Evolutionary conservation across 2,329 filamentous ascomycete species (phyloP), one percentile per base, ranked within the genome.

Genomic region (Didymella segeticola): DNA sequence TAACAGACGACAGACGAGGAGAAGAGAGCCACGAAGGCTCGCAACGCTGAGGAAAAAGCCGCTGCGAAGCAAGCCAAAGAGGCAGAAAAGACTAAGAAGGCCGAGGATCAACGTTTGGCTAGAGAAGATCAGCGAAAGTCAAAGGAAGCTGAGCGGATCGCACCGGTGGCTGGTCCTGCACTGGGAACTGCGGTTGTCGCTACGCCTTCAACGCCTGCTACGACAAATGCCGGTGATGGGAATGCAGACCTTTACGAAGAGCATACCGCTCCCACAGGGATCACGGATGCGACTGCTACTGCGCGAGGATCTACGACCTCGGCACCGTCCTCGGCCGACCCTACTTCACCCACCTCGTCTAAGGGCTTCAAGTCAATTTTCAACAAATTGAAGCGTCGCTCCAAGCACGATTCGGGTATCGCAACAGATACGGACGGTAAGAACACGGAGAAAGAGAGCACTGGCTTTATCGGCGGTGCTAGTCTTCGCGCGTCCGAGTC

Each of bases 51-150:
- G 56, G 81, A 82, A 47, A 83, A 76, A 42, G 63, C 64, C 17
- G 67, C 70, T 5, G 70, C 64, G 11, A 74, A 67, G 43, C 62
- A 71, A 30, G 72, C 75, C 26, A 77, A 74, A 50, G 72, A 75
- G 31, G 66, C 75, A 2, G 78, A 78, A 45, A 80, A 82, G 64
- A 76, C 79, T 2, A 78, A 75, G 36, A 83, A 79, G 60, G 77
- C 78, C 1, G 83, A 85, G 58, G 80, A 85, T 58, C 86, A 83
- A 65, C 78, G 67, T 2, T 17, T 71, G 9, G 57, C 55, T n/a
- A 74, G 82, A 56, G 80, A 82, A 49, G 81, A 85, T 48, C 85
- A 83, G 68, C 81, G 79, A 20, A 85, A 78, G 49, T 78, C 78
- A 1, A 75, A 71, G 46, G 74, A 78, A 36, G 62, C 66, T 25